Percentiles rank a stretch among this genome's conserved stretches.
These are phyloP conservation scores for Cladosporium sphaerospermum DNA, from an alignment of 2,329 filamentous ascomycete genomes.

Conservation along the genomic window DNA sequence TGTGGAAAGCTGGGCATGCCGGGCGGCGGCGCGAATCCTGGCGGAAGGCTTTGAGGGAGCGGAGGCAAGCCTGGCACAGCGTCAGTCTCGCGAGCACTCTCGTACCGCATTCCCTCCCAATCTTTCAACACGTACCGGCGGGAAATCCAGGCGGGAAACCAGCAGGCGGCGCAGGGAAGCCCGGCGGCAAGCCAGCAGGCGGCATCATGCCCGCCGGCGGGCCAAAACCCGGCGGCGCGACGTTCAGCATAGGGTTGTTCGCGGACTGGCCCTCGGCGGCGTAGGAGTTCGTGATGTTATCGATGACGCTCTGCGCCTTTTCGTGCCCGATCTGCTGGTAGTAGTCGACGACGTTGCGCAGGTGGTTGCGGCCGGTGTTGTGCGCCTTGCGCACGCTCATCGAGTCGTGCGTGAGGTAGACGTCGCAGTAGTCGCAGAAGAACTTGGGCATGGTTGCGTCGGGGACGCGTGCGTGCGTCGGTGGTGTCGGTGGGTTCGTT, in stretches of 20 bases:
- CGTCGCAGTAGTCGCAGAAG: conserved; percentile 91
- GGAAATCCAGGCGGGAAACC: conserved; percentile 11
- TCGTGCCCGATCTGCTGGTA: conserved; percentile 99
- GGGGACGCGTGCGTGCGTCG: neutral
- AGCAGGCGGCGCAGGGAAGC: conserved; percentile 7
- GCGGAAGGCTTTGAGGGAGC: conserved; percentile 3
- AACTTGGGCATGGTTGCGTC: conserved; percentile 29
- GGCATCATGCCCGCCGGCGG: conserved; percentile 43
- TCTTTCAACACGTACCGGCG: conserved; percentile 1
- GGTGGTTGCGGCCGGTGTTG: conserved; percentile 91
- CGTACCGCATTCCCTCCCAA: too few relatives aligned
- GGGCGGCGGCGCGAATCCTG: conserved; percentile 9
- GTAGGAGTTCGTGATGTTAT: conserved; percentile 94
- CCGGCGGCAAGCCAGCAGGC: conserved; percentile 27
- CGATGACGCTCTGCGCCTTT: conserved; percentile 96
- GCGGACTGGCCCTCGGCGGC: conserved; percentile 85
- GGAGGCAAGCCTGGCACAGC: conserved; percentile 2
- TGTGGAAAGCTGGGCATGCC: conserved; percentile 3
- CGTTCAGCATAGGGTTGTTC: conserved; percentile 71
- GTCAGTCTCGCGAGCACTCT: neutral
- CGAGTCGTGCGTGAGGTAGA: conserved; percentile 98
- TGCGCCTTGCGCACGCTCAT: conserved; percentile 99
- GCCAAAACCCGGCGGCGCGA: conserved; percentile 13
- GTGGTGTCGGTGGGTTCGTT: neutral
- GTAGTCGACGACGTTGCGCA: conserved; percentile 97